Percentiles rank a stretch among this genome's conserved stretches.
Conservation (phyloP, 2,329 filamentous ascomycete species). For the Neodidymelliopsis sp. region DNA sequence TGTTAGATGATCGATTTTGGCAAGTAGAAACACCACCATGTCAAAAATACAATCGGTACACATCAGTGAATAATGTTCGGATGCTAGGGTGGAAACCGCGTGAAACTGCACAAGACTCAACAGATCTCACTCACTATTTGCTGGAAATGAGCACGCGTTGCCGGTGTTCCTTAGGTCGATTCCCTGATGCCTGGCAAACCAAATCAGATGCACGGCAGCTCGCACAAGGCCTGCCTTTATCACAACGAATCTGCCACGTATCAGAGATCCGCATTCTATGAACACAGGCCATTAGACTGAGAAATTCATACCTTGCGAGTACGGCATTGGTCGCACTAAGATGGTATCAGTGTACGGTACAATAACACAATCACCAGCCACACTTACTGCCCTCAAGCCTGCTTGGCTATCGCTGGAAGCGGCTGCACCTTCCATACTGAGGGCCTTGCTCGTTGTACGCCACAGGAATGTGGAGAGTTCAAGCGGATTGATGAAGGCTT, state of each 20-base stretch:
- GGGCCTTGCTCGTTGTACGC: neutral
- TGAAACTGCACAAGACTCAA: neutral
- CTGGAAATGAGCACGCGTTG: conserved; percentile 47
- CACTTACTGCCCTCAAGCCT: conserved; percentile 14
- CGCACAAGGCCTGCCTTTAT: conserved; percentile 44
- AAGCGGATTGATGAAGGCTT: conserved; percentile 2
- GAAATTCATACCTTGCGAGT: conserved; percentile 29
- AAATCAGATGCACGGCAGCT: conserved; percentile 47
- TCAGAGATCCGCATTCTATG: neutral
- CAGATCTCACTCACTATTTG: conserved; percentile 42
- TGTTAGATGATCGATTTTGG: neutral
- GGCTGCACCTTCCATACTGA: conserved; percentile 13
- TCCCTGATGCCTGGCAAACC: conserved; percentile 45
- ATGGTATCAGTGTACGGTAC: neutral
- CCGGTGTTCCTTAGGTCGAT: conserved; percentile 26
- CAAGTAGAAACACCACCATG: neutral
- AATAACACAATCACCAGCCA: neutral
- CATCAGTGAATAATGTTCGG: neutral
- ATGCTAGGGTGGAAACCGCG: neutral
- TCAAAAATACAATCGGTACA: no score
- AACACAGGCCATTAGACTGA: neutral
- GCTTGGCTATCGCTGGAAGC: conserved; percentile 10
- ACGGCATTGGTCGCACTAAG: conserved; percentile 45
- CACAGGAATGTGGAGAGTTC: conserved; percentile 4
- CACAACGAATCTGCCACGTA: conserved; percentile 35